Percentiles rank a stretch among this genome's conserved stretches.
These are phyloP conservation scores for Asclepias syriaca DNA, from an alignment of 257 asterid species.

Conservation along the genomic window DNA sequence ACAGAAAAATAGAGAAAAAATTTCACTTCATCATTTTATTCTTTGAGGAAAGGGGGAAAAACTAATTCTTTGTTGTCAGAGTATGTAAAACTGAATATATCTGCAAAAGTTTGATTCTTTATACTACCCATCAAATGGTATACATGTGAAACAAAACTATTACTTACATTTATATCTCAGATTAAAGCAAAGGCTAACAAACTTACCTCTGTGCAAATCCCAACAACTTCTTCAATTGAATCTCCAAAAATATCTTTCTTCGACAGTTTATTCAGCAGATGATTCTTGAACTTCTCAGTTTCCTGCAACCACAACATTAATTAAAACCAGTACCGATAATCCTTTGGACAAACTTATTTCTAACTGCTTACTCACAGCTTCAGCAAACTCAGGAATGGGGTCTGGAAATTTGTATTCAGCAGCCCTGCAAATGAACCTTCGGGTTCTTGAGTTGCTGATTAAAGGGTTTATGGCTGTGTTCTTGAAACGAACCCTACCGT, in stretches of 20 bases:
- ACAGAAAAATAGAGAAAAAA: neutral
- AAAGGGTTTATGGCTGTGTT: neutral
- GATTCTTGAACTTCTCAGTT: slow-evolving; percentile 67
- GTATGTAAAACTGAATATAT: no score
- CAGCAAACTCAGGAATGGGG: slow-evolving; percentile 95
- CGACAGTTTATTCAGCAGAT: slow-evolving; percentile 56
- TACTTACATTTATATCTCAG: no score
- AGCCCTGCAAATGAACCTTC: slow-evolving; percentile 53
- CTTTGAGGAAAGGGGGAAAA: neutral
- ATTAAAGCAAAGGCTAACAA: neutral
- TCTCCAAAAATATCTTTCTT: slow-evolving; percentile 83
- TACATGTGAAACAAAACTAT: neutral
- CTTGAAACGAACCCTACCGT: neutral
- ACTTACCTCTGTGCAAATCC: slow-evolving; percentile 72
- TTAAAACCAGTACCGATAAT: neutral
- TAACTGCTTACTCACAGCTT: slow-evolving; percentile 44
- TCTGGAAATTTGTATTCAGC: slow-evolving; percentile 92
- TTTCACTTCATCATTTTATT: no score
- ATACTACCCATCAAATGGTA: neutral
- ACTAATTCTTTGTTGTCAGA: no score
- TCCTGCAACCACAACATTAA: slow-evolving; percentile 40
- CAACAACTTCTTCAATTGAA: slow-evolving; percentile 70
- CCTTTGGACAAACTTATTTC: no score
- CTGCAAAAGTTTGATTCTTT: neutral
- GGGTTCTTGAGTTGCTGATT: slow-evolving; percentile 12